Evolutionary conservation across 2,329 filamentous ascomycete genomes (phyloP).

Genomic region (Fusarium praegraminearum): DNA sequence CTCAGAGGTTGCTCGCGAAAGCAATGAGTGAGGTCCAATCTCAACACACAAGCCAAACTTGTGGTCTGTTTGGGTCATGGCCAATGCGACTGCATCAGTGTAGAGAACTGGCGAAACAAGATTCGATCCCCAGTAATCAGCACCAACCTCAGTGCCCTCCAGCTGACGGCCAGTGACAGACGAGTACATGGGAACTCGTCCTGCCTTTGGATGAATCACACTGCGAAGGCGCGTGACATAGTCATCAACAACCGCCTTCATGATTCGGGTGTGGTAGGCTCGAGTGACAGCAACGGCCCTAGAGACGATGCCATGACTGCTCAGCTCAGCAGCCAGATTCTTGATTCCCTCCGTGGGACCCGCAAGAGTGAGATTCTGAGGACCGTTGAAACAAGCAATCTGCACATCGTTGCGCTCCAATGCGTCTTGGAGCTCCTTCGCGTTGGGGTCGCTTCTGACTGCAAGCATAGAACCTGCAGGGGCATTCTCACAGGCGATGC

Average conservation of each 20-base stretch:
- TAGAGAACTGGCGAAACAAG: constrained; percentile 44
- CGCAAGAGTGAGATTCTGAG: constrained; percentile 41
- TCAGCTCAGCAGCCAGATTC: constrained; percentile 34
- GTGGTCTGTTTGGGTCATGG: constrained; percentile 26
- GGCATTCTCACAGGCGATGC: constrained; percentile 41
- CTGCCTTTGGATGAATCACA: constrained; percentile 31
- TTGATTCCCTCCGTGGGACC: constrained; percentile 36
- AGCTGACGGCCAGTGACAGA: constrained; percentile 35
- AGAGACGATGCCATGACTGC: constrained; percentile 29
- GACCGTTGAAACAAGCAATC: constrained; percentile 44
- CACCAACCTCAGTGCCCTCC: constrained; percentile 39
- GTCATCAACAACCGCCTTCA: constrained; percentile 38
- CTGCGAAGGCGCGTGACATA: constrained; percentile 33
- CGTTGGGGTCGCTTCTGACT: constrained; percentile 31
- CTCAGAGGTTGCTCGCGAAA: constrained; percentile 41
- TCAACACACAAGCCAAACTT: constrained; percentile 39
- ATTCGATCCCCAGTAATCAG: constrained; percentile 41
- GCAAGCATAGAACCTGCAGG: constrained; percentile 37
- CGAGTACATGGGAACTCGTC: constrained; percentile 38
- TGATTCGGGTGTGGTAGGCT: constrained; percentile 39
- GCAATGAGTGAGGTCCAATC: constrained; percentile 39
- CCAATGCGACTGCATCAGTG: constrained; percentile 41
- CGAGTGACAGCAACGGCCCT: constrained; percentile 40
- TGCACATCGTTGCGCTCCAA: constrained; percentile 37
- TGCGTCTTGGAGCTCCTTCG: constrained; percentile 34